Base-by-base conservation (phyloP, 345 rosid species). In the Orychophragmus violaceus region DNA sequence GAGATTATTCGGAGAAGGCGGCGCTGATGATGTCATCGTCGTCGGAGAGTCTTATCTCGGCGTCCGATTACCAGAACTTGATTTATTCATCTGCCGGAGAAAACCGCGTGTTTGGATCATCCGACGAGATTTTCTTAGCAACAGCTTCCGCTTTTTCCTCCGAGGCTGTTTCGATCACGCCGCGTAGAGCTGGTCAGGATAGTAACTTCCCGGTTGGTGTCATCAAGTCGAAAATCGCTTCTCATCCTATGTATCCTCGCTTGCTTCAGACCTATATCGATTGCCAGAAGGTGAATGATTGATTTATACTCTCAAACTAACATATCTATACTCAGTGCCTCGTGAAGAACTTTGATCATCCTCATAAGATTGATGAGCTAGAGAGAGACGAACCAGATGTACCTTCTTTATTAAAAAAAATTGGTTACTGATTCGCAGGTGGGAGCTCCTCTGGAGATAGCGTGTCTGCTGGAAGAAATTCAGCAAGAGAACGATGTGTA, bases 241-340 rank as follows among this genome's bases (percentile, higher is more conserved):
- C 77, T 29, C 98, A 93, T 77, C 97, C 97, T 56, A 77, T 60
- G 27, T 93, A 89, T 71, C 95, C 95, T 69, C 90, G 93, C 51
- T 78, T 93, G 80, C 90, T 93, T 9, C 78, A 83, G 59, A 94
- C 97, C 24, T 93, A 87, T 69, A 81, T 89, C 53, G 94, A 93
- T 66, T 93, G 98, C 78, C 98, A 93, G 72, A 93, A 93, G 98
- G 98, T 91, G 69, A 76, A 32, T 16, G n/a, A n/a, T n/a, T n/a
- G 35, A 50, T 42, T 42, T 16, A 42, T 42, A n/a, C n/a, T n/a
- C n/a, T n/a, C n/a, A n/a, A n/a, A n/a, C n/a, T n/a, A n/a, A n/a
- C n/a, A n/a, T n/a, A n/a, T n/a, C n/a, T n/a, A n/a, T n/a, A n/a
- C n/a, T n/a, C n/a, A n/a, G n/a, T n/a, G n/a, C n/a, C n/a, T n/a